Evolutionary conservation across 208 protist species (phyloP), one percentile per base, ranked within the genome.

Genomic region (Herpetomonas muscarum): DNA sequence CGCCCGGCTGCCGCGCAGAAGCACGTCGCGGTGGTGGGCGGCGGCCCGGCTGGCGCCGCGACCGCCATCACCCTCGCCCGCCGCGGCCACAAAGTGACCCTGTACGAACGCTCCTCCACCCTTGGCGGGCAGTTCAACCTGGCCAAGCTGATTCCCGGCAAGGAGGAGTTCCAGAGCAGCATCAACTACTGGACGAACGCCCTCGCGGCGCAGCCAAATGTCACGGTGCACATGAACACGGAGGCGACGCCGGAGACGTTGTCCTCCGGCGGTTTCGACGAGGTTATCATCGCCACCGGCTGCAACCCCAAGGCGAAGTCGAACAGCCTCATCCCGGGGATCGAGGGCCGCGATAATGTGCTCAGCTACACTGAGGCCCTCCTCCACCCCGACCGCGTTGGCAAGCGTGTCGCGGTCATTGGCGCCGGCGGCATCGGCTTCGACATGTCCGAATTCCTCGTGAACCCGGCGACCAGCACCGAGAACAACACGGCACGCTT

Each of bases 371-470:
- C 79, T 0, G 92, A 97, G 52, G 92, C 93, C 12, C 61, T 97
- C 22, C 49, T 64, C 29, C 55, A 76, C 49, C 67, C 67, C 15
- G 74, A 74, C 46, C 53, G 65, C 49, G 74, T 94, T 2, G 92
- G 90, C 31, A 41, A 64, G 21, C 63, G 65, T 3, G 93, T 97
- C 19, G 93, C 90, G 5, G 64, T 97, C 48, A 90, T 97, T 52
- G 93, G 93, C 39, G 83, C 82, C 19, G 93, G 93, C n/a, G 92
- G 90, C 44, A 97, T 97, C 59, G 92, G 92, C 36, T 97, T 96
- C 65, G 92, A 97, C 73, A 81, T 96, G 55, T 62, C 86, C 7
- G 76, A 90, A 62, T 97, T 91, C 59, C 70, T 97, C 54, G 73
- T 56, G 13, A 64, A 49, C 13, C 30, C 62, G 41, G 39, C 66